phyloP scores from a whole-genome alignment of 2,329 filamentous ascomycete genomes.

The Endothia cerciana region DNA sequence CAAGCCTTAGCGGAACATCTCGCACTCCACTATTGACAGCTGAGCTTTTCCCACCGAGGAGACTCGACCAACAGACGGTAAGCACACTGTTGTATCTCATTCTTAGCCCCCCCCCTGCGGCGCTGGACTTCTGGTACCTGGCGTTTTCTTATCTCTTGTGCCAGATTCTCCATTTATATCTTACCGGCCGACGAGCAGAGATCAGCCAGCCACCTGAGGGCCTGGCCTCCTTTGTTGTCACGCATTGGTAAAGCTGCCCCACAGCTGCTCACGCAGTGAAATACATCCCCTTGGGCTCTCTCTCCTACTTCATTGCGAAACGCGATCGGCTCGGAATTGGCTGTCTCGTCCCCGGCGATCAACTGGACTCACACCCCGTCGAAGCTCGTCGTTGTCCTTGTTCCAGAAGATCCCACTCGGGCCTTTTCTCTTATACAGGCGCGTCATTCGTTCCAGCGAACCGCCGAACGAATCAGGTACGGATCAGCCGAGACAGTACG shows the following conservation, averaged over 20 bases:
- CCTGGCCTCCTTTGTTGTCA: slow-evolving; percentile 9
- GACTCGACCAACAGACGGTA: neutral
- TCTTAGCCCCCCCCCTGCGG: slow-evolving; percentile 8
- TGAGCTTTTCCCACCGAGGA: neutral
- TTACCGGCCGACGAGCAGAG: slow-evolving; percentile 9
- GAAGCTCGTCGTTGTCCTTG: slow-evolving; percentile 2
- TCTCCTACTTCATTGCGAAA: neutral
- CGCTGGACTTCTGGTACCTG: slow-evolving; percentile 7
- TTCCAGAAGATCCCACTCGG: neutral
- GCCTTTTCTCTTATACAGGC: neutral
- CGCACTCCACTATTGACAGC: neutral
- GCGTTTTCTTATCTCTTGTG: slow-evolving; percentile 20
- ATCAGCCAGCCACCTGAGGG: slow-evolving; percentile 15
- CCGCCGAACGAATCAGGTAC: slow-evolving; percentile 11
- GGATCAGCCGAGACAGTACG: slow-evolving; percentile 24
- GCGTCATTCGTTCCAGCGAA: slow-evolving; percentile 13
- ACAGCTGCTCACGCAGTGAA: slow-evolving; percentile 4
- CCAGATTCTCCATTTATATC: slow-evolving; percentile 15
- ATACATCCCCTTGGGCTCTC: neutral
- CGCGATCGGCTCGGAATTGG: neutral
- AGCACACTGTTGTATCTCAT: neutral
- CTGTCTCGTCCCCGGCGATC: neutral
- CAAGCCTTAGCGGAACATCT: neutral
- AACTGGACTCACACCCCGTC: neutral
- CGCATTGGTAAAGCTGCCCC: neutral